Conservation (phyloP, 2,329 filamentous ascomycete species). For the Neofusicoccum kwambonambiense region DNA sequence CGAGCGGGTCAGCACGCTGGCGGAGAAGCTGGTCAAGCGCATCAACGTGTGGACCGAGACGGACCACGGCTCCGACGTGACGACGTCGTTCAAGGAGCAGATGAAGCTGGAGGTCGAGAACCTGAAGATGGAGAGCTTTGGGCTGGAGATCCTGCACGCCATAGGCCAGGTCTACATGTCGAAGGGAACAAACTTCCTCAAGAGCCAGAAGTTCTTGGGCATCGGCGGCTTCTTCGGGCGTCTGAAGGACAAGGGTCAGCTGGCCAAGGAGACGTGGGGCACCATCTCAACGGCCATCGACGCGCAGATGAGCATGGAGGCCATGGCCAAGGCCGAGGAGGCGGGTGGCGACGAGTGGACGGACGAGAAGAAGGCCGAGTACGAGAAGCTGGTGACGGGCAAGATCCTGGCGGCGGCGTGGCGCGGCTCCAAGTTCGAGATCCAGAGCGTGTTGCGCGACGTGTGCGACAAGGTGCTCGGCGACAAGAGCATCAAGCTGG, state of each 20-base stretch:
- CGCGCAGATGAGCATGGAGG: conserved; percentile 97
- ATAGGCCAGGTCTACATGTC: conserved; percentile 88
- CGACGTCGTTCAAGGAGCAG: conserved; percentile 87
- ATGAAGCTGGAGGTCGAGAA: conserved; percentile 94
- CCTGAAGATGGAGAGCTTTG: conserved; percentile 98
- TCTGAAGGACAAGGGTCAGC: conserved; percentile 91
- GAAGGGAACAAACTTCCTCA: conserved; percentile 84
- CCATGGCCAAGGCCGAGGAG: conserved; percentile 96
- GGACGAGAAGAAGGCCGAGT: conserved; percentile 93
- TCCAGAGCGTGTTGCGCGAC: conserved; percentile 90
- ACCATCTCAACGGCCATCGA: conserved; percentile 96
- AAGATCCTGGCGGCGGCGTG: conserved; percentile 97
- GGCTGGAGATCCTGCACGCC: conserved; percentile 91
- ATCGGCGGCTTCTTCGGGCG: conserved; percentile 93
- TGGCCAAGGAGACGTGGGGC: conserved; percentile 98
- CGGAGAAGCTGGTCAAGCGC: conserved; percentile 82
- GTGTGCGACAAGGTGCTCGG: conserved; percentile 88
- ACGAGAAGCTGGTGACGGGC: conserved; percentile 91
- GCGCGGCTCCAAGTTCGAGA: conserved; percentile 96
- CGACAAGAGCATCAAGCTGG: conserved; percentile 72
- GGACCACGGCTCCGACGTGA: conserved; percentile 83
- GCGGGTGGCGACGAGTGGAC: conserved; percentile 96
- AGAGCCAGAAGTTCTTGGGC: conserved; percentile 94
- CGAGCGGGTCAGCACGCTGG: conserved; percentile 82
- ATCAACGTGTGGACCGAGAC: conserved; percentile 97